phyloP scores from a whole-genome alignment of 495 filamentous ascomycete species.

The Aspergillus nanangensis region DNA sequence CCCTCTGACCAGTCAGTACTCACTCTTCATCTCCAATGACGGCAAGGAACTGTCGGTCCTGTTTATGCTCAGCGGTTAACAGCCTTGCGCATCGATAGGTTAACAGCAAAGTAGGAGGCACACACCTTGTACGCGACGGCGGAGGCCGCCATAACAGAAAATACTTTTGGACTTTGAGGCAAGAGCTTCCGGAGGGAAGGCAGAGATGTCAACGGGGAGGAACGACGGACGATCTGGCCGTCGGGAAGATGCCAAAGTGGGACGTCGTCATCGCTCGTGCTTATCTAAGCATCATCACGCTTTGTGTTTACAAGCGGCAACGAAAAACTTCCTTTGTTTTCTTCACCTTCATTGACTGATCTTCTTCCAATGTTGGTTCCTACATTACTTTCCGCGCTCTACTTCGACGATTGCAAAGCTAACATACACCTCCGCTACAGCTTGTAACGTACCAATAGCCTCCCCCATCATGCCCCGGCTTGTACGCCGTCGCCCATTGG shows the following conservation, averaged over 20 bases:
- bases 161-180: not conserved
- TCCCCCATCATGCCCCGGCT: constrained; percentile 65
- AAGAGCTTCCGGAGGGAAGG: not conserved
- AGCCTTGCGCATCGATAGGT: not conserved
- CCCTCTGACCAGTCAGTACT: constrained; percentile 3
- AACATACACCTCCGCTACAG: not conserved
- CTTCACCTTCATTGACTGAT: not conserved
- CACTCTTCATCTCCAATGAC: constrained; percentile 96
- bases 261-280: constrained; percentile 20
- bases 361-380: not conserved
- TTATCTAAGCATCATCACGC: constrained; percentile 20
- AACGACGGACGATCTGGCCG: too few relatives aligned
- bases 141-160: constrained; percentile 30
- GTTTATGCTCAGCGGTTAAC: constrained; percentile 1
- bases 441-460: not conserved
- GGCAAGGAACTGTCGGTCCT: constrained; percentile 93
- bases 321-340: constrained; percentile 1
- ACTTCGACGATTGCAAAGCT: too few relatives aligned
- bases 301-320: constrained; percentile 13
- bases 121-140: constrained; percentile 39
- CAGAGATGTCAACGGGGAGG: too few relatives aligned
- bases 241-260: too few relatives aligned
- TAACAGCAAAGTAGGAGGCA: not conserved
- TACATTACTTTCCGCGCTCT: not conserved
- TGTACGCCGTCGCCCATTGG: constrained; percentile 71